Base-by-base conservation (phyloP, 106 monocot species). In the Narthecium ossifragum region DNA sequence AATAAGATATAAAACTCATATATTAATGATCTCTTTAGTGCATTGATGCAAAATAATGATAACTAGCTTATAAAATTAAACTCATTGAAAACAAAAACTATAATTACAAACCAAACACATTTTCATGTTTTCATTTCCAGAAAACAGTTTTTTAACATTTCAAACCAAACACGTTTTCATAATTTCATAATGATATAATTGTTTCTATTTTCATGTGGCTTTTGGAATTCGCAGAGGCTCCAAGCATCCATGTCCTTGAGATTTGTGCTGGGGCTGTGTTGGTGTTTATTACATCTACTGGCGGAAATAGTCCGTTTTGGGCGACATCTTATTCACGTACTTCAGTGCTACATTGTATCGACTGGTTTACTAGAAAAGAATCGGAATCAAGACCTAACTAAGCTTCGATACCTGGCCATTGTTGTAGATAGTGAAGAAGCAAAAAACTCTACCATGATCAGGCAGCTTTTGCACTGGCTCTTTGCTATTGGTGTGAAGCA, bases 351-450 rank as follows among this genome's bases (percentile, higher is more conserved):
- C 50, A 55, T 85, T 27, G 78, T 89, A 48, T 80, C 93, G 53
- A 59, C 32, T 51, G 82, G 88, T 17, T 31, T 94, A 34, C 30
- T 83, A 7, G 11, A 33, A 33, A 80, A 70, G 63, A 78, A 85
- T 54, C 61, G 32, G 34, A 73, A 75, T 57, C 46, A 79, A 14
- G 36, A 49, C 9, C 56, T 83, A 29, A 53, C 72, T 45, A 82
- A 65, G 25, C 82, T 83, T 50, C 51, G 28, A 11, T 61, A 70
- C 40, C 57, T 93, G 32, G 89, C 77, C 22, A 59, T 89, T 70
- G 83, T 89, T 41, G 52, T 93, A 46, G 93, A 89, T 53, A 83
- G 80, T 57, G 69, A 74, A 67, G 88, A 85, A 70, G 93, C 85
- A 31, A 82, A 64, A 38, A 53, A 85, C 57, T 69, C 57, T 17